A percentile compares a stretch with the other conserved stretches of the same genome.
These are phyloP conservation scores for Podospora pseudopauciseta DNA, from an alignment of 495 filamentous ascomycete species.

Conservation along the genomic window DNA sequence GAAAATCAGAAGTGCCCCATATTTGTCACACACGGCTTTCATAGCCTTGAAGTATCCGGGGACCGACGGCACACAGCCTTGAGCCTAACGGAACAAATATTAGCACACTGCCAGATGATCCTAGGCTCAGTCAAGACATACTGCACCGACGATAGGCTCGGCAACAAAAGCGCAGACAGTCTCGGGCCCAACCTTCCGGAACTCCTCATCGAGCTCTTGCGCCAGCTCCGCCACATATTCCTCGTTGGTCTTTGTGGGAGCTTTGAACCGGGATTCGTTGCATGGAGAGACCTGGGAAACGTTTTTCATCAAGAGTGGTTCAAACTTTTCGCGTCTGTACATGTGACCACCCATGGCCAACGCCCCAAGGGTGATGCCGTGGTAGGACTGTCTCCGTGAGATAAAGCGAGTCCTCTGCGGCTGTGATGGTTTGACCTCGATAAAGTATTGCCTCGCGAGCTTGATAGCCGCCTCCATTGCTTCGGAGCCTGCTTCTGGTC, in stretches of 20 bases:
- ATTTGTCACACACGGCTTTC: conserved; percentile 62
- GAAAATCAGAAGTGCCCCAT: conserved; percentile 70
- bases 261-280: conserved; percentile 42
- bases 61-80: conserved; percentile 65
- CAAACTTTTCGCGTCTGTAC: conserved; percentile 59
- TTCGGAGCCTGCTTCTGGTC: conserved; percentile 38
- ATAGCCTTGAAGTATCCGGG: conserved; percentile 69
- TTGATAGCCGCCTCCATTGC: conserved; percentile 52
- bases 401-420: conserved; percentile 56
- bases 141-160: conserved; percentile 62
- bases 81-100: conserved; percentile 31
- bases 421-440: conserved; percentile 43
- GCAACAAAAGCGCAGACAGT: conserved; percentile 74
- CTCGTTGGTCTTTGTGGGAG: conserved; percentile 31
- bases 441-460: conserved; percentile 63
- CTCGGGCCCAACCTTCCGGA: conserved; percentile 64
- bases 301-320: conserved; percentile 60
- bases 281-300: conserved; percentile 66
- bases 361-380: conserved; percentile 69
- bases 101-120: background rate
- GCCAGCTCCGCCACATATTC: conserved; percentile 52
- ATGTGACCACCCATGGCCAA: conserved; percentile 62
- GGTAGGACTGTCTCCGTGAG: conserved; percentile 65
- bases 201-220: conserved; percentile 69
- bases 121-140: conserved; percentile 15